Base-by-base conservation (phyloP, 139 green algal species). In the Astrephomene gubernaculifera region DNA sequence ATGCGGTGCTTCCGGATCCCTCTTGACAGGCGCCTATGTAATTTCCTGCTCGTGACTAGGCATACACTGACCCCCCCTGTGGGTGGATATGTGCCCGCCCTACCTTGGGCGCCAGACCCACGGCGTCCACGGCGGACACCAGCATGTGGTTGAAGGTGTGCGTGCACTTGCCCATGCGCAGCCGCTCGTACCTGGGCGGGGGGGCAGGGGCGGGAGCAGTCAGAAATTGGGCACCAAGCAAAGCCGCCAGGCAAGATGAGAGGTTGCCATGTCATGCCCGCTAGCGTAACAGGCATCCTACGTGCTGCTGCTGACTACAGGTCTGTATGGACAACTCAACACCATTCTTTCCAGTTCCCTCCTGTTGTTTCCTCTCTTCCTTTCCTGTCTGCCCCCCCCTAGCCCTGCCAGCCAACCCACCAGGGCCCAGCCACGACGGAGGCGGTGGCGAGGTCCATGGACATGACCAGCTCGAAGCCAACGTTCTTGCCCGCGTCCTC, bases 401-500 rank as follows among this genome's bases (percentile, higher is more conserved):
- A 57, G 49, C 49, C 49, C 12, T 25, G 12, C 12, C 17, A 12
- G 12, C 19, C 57, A n/a, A 81, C 86, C 63, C 88, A 92, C 90
- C 90, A 92, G 41, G 85, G 71, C 2, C 79, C 82, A 25, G 36
- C 45, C 2, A 91, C 87, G 24, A 81, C 36, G 12, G 90, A 91
- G 41, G 78, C 60, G 39, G 63, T 87, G 45, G 91, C 91, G 39
- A 94, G 75, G 85, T 94, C 90, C 31, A 88, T 41, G 9, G 65
- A 82, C 65, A 78, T 81, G 22, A 94, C 57, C 29, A 96, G 89
- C 70, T 93, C 90, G 86, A 98, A 98, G 43, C 96, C 95, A 1
- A 92, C 94, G 19, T 72, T 75, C 90, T 96, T 95, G 38, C 95
- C 97, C 0, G 96, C 97, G 24, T 96, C 86, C 88, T 98, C 95